Evolutionary conservation across 495 filamentous ascomycete species (phyloP).

Genomic region (Annulohypoxylon maeteangense): DNA sequence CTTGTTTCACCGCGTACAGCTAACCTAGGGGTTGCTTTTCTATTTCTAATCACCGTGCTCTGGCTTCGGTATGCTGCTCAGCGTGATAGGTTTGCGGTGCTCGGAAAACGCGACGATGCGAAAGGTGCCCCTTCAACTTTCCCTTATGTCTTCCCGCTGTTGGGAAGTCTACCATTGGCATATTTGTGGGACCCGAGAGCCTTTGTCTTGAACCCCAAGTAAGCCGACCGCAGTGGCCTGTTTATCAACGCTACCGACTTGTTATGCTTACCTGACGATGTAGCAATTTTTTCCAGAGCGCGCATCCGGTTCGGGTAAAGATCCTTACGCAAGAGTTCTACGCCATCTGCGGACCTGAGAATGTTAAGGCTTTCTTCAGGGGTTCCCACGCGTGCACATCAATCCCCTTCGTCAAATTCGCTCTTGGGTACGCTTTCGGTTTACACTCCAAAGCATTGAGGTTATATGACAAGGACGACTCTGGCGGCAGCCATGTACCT

Average conservation of each 20-base stretch:
- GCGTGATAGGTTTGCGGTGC: background rate
- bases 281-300: constrained; percentile 38
- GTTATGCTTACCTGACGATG: background rate
- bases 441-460: constrained; percentile 31
- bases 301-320: constrained; percentile 37
- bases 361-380: constrained; percentile 46
- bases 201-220: constrained; percentile 38
- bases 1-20: constrained; percentile 6
- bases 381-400: constrained; percentile 37
- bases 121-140: constrained; percentile 30
- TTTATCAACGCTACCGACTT: constrained; percentile 2
- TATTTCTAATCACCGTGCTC: constrained; percentile 15
- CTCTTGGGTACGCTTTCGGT: constrained; percentile 41
- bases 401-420: constrained; percentile 40
- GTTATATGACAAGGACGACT: constrained; percentile 45
- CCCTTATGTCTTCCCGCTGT: constrained; percentile 38
- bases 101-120: constrained; percentile 21
- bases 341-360: constrained; percentile 41
- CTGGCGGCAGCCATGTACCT: constrained; percentile 38
- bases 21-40: constrained; percentile 4
- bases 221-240: constrained; percentile 9
- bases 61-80: constrained; percentile 23
- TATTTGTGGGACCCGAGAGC: constrained; percentile 40
- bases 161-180: constrained; percentile 35
- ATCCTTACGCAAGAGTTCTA: constrained; percentile 46